Percentiles rank a stretch among this genome's conserved stretches.
Conservation (phyloP, 2,329 filamentous ascomycete genomes). For the Cytospora schulzeri region DNA sequence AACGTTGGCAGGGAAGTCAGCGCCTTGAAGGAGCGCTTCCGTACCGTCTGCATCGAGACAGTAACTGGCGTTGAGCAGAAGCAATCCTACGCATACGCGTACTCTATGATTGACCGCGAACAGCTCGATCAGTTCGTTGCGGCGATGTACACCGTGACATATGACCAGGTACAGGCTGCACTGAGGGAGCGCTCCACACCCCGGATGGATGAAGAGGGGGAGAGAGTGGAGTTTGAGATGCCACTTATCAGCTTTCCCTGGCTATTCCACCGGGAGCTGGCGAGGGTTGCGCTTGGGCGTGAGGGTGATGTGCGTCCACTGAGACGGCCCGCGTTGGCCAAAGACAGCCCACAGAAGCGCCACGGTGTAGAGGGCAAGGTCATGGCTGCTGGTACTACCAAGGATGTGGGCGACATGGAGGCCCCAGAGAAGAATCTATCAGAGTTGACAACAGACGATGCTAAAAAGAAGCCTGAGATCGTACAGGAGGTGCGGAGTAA, state of each 20-base stretch:
- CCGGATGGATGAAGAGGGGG: conserved; percentile 32
- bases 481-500: background rate
- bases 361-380: background rate
- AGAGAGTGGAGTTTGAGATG: conserved; percentile 51
- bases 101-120: conserved; percentile 45
- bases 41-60: conserved; percentile 64
- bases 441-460: background rate
- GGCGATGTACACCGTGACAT: conserved; percentile 86
- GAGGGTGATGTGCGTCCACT: background rate
- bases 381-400: background rate
- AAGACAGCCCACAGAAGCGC: background rate
- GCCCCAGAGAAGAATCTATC: too few relatives aligned
- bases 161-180: conserved; percentile 66
- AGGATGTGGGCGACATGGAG: background rate
- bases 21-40: conserved; percentile 69
- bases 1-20: conserved; percentile 71
- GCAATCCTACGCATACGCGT: conserved; percentile 48
- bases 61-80: conserved; percentile 39
- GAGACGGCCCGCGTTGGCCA: background rate
- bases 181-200: conserved; percentile 45
- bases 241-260: conserved; percentile 94
- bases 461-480: conserved; percentile 2
- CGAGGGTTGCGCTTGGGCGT: conserved; percentile 61
- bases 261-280: conserved; percentile 77
- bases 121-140: conserved; percentile 72